These are phyloP conservation scores for Collybia nuda DNA, from an alignment of 768 basidiomycete species.

Conservation along the genomic window DNA sequence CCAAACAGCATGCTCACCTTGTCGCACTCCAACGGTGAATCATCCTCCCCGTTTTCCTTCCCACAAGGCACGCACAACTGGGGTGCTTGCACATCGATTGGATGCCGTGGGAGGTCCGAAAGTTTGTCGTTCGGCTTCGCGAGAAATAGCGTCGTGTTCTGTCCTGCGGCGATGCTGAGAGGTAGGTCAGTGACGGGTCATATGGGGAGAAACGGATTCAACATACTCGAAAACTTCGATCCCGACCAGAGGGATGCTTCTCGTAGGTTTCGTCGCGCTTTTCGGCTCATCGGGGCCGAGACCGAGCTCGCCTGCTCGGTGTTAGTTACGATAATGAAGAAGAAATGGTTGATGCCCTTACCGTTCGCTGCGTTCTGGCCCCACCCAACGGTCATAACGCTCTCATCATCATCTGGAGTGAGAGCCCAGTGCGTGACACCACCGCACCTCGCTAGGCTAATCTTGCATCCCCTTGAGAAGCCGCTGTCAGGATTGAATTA, in stretches of 20 bases:
- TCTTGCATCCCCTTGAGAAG: constrained; percentile 70
- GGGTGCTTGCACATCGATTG: constrained; percentile 67
- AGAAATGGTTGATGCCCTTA: constrained; percentile 19
- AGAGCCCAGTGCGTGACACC: constrained; percentile 89
- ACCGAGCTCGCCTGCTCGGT: constrained; percentile 67
- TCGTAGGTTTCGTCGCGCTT: constrained; percentile 81
- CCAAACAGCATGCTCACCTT: constrained; percentile 51
- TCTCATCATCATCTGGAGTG: constrained; percentile 70
- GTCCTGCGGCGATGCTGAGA: constrained; percentile 76
- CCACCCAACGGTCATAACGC: constrained; percentile 83
- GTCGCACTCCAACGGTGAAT: constrained; percentile 83
- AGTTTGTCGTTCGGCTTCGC: constrained; percentile 73
- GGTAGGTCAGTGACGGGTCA: not conserved
- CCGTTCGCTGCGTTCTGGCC: constrained; percentile 88
- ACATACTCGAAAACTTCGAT: constrained; percentile 78
- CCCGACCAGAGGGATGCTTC: constrained; percentile 67
- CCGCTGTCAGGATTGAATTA: constrained; percentile 4
- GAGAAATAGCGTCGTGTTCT: constrained; percentile 84
- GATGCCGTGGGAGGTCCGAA: constrained; percentile 80
- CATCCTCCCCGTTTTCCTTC: constrained; percentile 70
- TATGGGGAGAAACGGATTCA: not conserved
- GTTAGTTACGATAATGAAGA: not conserved
- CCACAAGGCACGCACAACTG: constrained; percentile 71
- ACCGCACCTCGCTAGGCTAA: constrained; percentile 66
- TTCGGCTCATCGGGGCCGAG: constrained; percentile 80